Evolutionary conservation across 768 basidiomycete species (phyloP).

Genomic region (Botryobasidium botryosum): DNA sequence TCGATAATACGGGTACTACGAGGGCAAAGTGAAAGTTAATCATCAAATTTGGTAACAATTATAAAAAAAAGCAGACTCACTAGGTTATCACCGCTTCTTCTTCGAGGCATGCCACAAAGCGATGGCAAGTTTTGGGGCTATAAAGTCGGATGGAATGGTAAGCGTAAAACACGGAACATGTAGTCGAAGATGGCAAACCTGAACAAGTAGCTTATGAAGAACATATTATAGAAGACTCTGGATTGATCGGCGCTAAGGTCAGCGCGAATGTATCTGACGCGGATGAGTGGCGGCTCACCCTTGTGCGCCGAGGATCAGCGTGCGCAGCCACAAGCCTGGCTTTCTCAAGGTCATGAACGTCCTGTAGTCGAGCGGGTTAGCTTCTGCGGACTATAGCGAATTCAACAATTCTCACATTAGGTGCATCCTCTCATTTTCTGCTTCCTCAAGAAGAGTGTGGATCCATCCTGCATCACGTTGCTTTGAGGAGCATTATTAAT

Average conservation of each 20-base stretch:
- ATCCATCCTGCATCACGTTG: slow-evolving; percentile 60
- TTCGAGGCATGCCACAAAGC: slow-evolving; percentile 83
- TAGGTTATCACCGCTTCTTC: slow-evolving; percentile 93
- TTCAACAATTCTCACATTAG: no score
- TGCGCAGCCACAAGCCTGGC: slow-evolving; percentile 66
- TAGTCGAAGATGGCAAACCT: slow-evolving; percentile 34
- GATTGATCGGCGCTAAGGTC: no score
- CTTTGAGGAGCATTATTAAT: slow-evolving; percentile 5
- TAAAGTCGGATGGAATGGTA: background rate
- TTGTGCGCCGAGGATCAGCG: slow-evolving; percentile 74
- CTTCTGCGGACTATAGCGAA: no score
- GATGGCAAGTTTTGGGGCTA: slow-evolving; percentile 33
- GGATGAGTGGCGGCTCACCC: no score
- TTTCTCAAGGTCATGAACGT: slow-evolving; percentile 89
- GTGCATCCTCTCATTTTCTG: slow-evolving; percentile 96
- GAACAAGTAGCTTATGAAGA: slow-evolving; percentile 51
- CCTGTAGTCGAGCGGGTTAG: no score
- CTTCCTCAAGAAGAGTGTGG: slow-evolving; percentile 82
- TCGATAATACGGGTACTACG: slow-evolving; percentile 60
- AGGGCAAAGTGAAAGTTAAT: no score
- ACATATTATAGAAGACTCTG: slow-evolving; percentile 63
- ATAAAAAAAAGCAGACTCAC: slow-evolving; percentile 27
- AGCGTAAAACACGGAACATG: slow-evolving; percentile 22
- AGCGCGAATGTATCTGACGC: no score
- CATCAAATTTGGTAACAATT: no score